Percentiles rank a stretch among this genome's conserved stretches.
These are phyloP conservation scores for Naematelia aurantialba DNA, from an alignment of 768 basidiomycete genomes.

Conservation along the genomic window DNA sequence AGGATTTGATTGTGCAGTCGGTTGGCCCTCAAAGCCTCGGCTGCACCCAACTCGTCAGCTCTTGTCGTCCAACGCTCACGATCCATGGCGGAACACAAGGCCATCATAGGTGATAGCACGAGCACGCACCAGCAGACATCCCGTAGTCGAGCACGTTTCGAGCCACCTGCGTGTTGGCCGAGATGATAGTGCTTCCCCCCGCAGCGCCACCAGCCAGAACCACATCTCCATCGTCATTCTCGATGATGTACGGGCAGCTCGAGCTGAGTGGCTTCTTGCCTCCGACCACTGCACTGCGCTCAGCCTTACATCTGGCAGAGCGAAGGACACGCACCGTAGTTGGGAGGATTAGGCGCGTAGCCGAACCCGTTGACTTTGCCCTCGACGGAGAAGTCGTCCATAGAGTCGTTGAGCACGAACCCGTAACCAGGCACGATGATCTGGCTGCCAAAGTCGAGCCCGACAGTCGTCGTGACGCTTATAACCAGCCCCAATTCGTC, in stretches of 20 bases:
- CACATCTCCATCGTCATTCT: conserved; percentile 14
- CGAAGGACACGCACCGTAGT: conserved; percentile 21
- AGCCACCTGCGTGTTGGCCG: conserved; percentile 32
- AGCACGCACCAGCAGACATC: conserved; percentile 19
- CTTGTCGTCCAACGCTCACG: background rate
- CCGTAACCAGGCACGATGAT: conserved; percentile 40
- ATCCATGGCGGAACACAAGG: background rate
- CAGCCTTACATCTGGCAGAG: background rate
- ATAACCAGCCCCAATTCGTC: conserved; percentile 34
- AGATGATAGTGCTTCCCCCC: conserved; percentile 42
- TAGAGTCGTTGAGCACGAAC: conserved; percentile 38
- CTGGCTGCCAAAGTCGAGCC: conserved; percentile 30
- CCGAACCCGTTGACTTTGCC: conserved; percentile 32
- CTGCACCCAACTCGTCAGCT: conserved; percentile 26
- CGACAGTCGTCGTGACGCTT: conserved; percentile 38
- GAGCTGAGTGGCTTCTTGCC: conserved; percentile 37
- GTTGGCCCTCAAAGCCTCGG: conserved; percentile 23
- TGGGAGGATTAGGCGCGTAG: conserved; percentile 29
- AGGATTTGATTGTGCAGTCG: conserved; percentile 41
- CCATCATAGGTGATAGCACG: background rate
- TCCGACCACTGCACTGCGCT: conserved; percentile 12
- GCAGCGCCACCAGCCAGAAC: conserved; percentile 34
- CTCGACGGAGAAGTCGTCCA: conserved; percentile 40
- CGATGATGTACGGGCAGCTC: conserved; percentile 42
- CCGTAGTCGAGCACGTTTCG: conserved; percentile 23